These are phyloP conservation scores for Trametes pubescens DNA, from an alignment of 1,284 basidiomycete genomes.

Conservation along the genomic window DNA sequence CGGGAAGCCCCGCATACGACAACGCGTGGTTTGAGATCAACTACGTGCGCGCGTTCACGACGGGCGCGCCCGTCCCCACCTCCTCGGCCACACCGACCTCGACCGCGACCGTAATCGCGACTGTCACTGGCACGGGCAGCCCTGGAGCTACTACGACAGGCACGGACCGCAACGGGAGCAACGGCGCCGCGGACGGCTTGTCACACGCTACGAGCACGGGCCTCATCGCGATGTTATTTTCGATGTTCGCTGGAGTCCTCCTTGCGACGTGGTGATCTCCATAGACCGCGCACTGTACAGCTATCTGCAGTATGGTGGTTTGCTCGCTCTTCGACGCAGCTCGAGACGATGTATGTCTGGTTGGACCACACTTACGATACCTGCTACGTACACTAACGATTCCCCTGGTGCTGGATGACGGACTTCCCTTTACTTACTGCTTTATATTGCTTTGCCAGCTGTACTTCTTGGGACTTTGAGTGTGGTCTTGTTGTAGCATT, in stretches of 20 bases:
- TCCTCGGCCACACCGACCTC: slow-evolving; percentile 5
- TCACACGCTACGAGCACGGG: slow-evolving; percentile 6
- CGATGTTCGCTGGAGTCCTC: slow-evolving; percentile 7
- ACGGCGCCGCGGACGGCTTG: not conserved
- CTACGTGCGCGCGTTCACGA: slow-evolving; percentile 57
- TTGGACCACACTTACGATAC: slow-evolving; percentile 8
- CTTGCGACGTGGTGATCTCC: slow-evolving; percentile 10
- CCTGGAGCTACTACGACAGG: not conserved
- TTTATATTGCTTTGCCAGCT: slow-evolving; percentile 3
- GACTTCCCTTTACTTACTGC: slow-evolving; percentile 1
- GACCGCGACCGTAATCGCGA: slow-evolving; percentile 16
- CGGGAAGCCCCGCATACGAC: slow-evolving; percentile 62
- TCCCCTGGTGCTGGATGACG: not conserved
- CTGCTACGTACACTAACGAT: slow-evolving; percentile 11
- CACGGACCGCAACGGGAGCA: slow-evolving; percentile 6
- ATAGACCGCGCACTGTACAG: not conserved
- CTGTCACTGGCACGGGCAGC: slow-evolving; percentile 4
- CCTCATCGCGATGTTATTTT: not conserved
- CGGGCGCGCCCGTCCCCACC: slow-evolving; percentile 24
- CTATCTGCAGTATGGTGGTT: too few relatives aligned
- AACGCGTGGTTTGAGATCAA: slow-evolving; percentile 62
- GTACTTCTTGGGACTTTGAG: slow-evolving; percentile 1
- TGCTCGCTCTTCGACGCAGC: too few relatives aligned
- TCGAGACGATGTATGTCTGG: too few relatives aligned
- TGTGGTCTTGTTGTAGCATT: not conserved